Base-by-base conservation (phyloP, 2,329 filamentous ascomycete species). In the Aspergillus fructus region DNA sequence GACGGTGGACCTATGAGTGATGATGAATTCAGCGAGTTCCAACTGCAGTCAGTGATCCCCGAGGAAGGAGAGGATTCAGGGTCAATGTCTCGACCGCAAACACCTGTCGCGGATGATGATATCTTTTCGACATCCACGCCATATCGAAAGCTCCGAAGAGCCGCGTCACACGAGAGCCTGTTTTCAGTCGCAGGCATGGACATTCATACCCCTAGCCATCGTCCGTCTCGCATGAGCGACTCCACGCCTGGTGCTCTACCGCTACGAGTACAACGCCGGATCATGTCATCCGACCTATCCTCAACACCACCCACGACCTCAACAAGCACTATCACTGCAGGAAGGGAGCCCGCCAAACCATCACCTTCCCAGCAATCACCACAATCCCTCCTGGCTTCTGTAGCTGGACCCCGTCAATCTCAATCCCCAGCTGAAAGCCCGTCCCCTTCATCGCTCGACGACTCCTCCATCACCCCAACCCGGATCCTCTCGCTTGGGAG, bases 101-200 rank as follows among this genome's bases (percentile, higher is more conserved):
- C 68, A 49, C 58, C 57, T 4, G 53, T 17, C 9, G 39, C 59
- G 33, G 50, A 60, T 21, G 61, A 64, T 5, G 68, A 67, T 53
- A 61, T 70, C 3, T 65, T 71, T 21, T 64, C 64, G 12, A 60
- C 64, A 15, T 64, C 66, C 19, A 58, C 64, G 27, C 67, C 64
- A 42, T 68, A 64, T 73, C 78, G 76, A 53, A 73, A 74, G 2
- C 74, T 93, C 4, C 89, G 85, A 41, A 87, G 89, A 33, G 82
- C 86, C 3, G 71, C 86, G 2, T 96, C 93, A 1, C 91, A 96
- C 65, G 93, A 97, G 71, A 96, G 91, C 17, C 87, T 97, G 60
- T 84, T 97, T 64, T 97, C 93, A 0, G 83, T 96, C 2, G 85
- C 88, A 0, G 92, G 91, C 2, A 88, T 96, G 71, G 93, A 97